These are phyloP conservation scores for Rhizopus sp. DNA, from an alignment of 371 early-diverging fungal species.

Conservation along the genomic window DNA sequence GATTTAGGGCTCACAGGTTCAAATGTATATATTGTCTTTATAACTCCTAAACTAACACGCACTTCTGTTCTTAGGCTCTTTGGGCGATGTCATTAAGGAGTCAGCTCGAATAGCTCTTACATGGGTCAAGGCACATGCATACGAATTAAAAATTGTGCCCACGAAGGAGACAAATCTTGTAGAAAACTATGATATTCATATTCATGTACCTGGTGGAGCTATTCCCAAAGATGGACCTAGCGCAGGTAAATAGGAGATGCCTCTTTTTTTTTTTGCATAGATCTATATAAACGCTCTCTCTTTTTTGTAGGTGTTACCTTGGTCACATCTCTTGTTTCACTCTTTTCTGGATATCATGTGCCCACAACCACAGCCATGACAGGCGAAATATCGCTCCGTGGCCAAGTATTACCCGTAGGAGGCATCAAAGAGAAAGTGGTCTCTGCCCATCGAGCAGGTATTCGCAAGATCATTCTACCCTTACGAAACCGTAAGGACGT, in stretches of 20 bases:
- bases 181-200: conserved; percentile 70
- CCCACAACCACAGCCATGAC: conserved; percentile 75
- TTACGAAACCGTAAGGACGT: conserved; percentile 63
- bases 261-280: background rate
- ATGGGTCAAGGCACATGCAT: conserved; percentile 80
- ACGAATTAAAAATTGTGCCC: conserved; percentile 55
- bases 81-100: conserved; percentile 89
- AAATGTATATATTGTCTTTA: background rate
- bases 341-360: conserved; percentile 64
- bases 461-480: conserved; percentile 64
- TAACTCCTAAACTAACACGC: conserved; percentile 5
- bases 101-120: conserved; percentile 80
- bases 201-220: conserved; percentile 86
- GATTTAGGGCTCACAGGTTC: conserved; percentile 70
- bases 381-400: conserved; percentile 86
- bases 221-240: conserved; percentile 85
- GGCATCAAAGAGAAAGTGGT: conserved; percentile 88
- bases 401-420: conserved; percentile 83
- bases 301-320: conserved; percentile 59
- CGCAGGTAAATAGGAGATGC: conserved; percentile 42
- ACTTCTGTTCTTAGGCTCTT: conserved; percentile 55
- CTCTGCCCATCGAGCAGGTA: conserved; percentile 82
- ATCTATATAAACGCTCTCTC: background rate
- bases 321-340: conserved; percentile 76
- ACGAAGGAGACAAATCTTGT: conserved; percentile 40